Conservation (phyloP, 192 early-diverging fungal species). For the Mortierella antarctica region DNA sequence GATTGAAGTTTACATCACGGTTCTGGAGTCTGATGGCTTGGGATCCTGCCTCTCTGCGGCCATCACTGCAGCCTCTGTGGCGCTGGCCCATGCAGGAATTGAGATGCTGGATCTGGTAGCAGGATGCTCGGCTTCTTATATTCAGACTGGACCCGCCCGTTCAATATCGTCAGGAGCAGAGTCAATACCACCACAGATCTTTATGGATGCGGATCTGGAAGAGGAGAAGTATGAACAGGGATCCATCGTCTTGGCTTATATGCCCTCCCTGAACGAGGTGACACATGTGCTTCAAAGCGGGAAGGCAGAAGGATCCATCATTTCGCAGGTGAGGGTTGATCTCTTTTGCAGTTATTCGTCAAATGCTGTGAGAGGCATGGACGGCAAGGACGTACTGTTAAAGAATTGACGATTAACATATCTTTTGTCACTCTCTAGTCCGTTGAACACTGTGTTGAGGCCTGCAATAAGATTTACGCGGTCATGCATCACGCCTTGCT, state of each 20-base stretch:
- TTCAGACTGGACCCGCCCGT: slow-evolving; percentile 13
- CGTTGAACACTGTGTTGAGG: slow-evolving; percentile 80
- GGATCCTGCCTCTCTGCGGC: slow-evolving; percentile 72
- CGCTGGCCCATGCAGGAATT: slow-evolving; percentile 85
- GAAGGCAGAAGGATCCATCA: slow-evolving; percentile 58
- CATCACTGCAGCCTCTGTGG: slow-evolving; percentile 72
- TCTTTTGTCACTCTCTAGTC: slow-evolving; percentile 53
- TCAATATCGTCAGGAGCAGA: slow-evolving; percentile 14
- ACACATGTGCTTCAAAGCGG: slow-evolving; percentile 84
- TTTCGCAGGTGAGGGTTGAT: slow-evolving; percentile 59
- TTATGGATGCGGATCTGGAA: slow-evolving; percentile 65
- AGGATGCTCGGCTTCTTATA: slow-evolving; percentile 68
- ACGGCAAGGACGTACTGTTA: not conserved
- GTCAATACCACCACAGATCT: slow-evolving; percentile 49
- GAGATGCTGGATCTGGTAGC: slow-evolving; percentile 88
- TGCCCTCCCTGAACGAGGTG: slow-evolving; percentile 84
- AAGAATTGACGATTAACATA: not conserved
- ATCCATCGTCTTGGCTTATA: slow-evolving; percentile 75
- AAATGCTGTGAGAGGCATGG: not conserved
- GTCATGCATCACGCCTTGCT: slow-evolving; percentile 73
- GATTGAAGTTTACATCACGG: slow-evolving; percentile 75
- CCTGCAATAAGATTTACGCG: slow-evolving; percentile 77
- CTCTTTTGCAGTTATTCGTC: not conserved
- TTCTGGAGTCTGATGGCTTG: slow-evolving; percentile 78
- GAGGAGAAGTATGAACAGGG: slow-evolving; percentile 71